Conservation (phyloP, 163 green algal species). For the Chlamydomonas reinhardtii region DNA sequence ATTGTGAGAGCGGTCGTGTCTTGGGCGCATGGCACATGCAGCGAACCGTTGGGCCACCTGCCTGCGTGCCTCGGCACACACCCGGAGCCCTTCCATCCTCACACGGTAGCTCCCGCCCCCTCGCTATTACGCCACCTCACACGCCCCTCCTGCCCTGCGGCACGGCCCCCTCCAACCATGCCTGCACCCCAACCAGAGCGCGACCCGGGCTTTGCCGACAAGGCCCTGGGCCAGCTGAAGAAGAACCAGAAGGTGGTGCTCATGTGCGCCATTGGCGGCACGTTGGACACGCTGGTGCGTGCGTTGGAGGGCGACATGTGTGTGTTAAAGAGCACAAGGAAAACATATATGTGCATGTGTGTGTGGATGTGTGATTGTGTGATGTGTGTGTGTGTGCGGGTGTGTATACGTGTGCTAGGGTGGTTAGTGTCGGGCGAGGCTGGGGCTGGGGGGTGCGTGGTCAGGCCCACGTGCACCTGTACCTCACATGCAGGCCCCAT, state of each 20-base stretch:
- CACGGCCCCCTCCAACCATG: not conserved
- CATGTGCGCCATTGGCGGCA: conserved; percentile 84
- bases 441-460: no score
- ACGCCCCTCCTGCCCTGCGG: no score
- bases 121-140: no score
- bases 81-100: no score
- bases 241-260: conserved; percentile 82
- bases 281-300: conserved; percentile 75
- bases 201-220: conserved; percentile 78
- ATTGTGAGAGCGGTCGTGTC: no score
- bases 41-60: no score
- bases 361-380: not conserved
- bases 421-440: not conserved
- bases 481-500: no score
- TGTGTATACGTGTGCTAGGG: not conserved
- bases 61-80: no score
- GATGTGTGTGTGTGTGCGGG: not conserved
- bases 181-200: conserved; percentile 70
- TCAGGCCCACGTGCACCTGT: no score
- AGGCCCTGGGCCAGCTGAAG: conserved; percentile 56
- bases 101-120: no score
- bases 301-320: not conserved
- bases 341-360: not conserved
- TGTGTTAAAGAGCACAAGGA: no score
- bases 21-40: no score